Conservation (phyloP, 2,329 filamentous ascomycete species). For the Neurospora sp. region DNA sequence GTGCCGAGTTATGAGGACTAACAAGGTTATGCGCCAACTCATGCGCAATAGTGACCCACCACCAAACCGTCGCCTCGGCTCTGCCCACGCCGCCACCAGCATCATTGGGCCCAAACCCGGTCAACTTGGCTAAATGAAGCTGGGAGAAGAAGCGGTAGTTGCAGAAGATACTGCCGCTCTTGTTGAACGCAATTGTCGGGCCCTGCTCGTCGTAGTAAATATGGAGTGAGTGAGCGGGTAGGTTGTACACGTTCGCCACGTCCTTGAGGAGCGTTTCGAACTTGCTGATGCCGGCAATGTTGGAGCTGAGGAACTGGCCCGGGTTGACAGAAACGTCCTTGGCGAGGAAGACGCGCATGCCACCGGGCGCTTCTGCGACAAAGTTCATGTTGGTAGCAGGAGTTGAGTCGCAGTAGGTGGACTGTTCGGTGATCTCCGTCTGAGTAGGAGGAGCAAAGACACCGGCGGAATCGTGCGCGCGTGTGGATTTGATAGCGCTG, state of each 20-base stretch:
- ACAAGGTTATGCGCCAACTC: slow-evolving; percentile 94
- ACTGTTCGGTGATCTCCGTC: slow-evolving; percentile 68
- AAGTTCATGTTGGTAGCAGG: slow-evolving; percentile 65
- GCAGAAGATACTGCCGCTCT: slow-evolving; percentile 79
- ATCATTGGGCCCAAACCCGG: slow-evolving; percentile 8
- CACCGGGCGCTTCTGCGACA: slow-evolving; percentile 58
- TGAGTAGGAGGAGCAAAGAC: slow-evolving; percentile 67
- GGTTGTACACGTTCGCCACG: slow-evolving; percentile 60
- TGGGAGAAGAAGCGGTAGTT: slow-evolving; percentile 83
- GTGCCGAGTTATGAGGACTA: slow-evolving; percentile 62
- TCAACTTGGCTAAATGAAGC: slow-evolving; percentile 52
- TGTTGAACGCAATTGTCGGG: slow-evolving; percentile 87
- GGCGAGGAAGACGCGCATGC: slow-evolving; percentile 65
- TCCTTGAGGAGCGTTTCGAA: slow-evolving; percentile 65
- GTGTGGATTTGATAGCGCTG: slow-evolving; percentile 68
- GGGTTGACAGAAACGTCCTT: slow-evolving; percentile 40
- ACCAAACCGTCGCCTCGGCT: slow-evolving; percentile 69
- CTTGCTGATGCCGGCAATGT: slow-evolving; percentile 52
- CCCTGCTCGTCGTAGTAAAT: slow-evolving; percentile 78
- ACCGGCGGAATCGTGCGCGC: slow-evolving; percentile 62
- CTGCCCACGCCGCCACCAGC: slow-evolving; percentile 32
- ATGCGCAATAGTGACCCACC: slow-evolving; percentile 94
- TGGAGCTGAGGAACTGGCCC: slow-evolving; percentile 48
- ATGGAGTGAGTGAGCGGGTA: slow-evolving; percentile 61
- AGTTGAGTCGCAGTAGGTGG: slow-evolving; percentile 75